Percentiles rank a stretch among this genome's conserved stretches.
phyloP scores from a whole-genome alignment of 352 stramenopile genomes.

The Pythium monospermum region DNA sequence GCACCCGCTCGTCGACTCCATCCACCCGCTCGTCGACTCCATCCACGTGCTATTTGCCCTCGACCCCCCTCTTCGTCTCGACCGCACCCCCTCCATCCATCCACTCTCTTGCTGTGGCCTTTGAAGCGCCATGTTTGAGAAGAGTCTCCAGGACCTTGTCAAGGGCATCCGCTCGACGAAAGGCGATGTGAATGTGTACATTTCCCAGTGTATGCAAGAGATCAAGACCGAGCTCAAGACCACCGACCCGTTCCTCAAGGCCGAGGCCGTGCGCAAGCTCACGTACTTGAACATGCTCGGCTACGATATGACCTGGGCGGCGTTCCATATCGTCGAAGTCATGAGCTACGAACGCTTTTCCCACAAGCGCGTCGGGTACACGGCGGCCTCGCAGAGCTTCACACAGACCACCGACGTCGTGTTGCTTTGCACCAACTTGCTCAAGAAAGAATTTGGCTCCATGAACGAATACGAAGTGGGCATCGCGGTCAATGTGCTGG shows the following conservation, averaged over 20 bases:
- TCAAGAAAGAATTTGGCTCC: constrained; percentile 96
- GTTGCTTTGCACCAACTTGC: constrained; percentile 97
- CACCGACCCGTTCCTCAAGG: constrained; percentile 96
- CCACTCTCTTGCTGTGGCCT: not conserved
- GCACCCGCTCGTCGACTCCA: no score
- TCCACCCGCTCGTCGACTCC: not conserved
- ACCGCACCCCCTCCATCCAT: constrained; percentile 1
- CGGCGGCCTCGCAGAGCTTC: constrained; percentile 94
- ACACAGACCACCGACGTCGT: constrained; percentile 97
- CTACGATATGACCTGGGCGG: constrained; percentile 97
- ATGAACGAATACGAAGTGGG: constrained; percentile 95
- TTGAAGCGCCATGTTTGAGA: constrained; percentile 93
- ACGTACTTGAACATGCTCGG: constrained; percentile 98
- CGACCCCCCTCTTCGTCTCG: no score
- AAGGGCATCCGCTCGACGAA: constrained; percentile 98
- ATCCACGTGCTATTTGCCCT: no score
- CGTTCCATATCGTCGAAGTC: constrained; percentile 98
- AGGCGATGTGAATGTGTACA: constrained; percentile 94
- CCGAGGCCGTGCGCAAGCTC: constrained; percentile 96
- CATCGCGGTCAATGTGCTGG: constrained; percentile 96
- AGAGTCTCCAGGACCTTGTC: constrained; percentile 97
- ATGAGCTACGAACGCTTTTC: constrained; percentile 95
- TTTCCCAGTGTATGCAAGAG: constrained; percentile 96
- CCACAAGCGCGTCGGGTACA: constrained; percentile 96
- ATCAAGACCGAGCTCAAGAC: constrained; percentile 98